Base-by-base conservation (phyloP, 1,284 basidiomycete genomes). In the Lentinula novae-zelandiae region DNA sequence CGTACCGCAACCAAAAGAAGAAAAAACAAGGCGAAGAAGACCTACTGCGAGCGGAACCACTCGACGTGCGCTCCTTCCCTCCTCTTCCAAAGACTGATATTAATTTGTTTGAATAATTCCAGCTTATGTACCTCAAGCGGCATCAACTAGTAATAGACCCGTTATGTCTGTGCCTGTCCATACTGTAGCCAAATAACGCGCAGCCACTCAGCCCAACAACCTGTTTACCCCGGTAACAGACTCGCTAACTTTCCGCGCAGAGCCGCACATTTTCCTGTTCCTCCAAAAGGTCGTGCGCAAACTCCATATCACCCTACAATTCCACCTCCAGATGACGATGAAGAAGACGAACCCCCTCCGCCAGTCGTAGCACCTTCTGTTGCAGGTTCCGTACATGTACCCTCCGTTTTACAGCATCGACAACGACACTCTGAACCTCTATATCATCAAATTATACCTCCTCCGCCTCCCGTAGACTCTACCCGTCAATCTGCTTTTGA, bases 231-330 rank as follows among this genome's bases (percentile, higher is more conserved):
- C 34, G 4, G 27, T 22, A 17, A 54, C 44, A 38, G 34, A 8
- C 48, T 55, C 5, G 53, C 59, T 34, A 61, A 49, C 15, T 61
- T 61, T 52, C 53, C 53, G n/a, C 9, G 17, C 36, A 6, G 54
- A 56, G 12, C 46, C 60, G 1, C 31, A 50, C 33, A 17, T 22
- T 4, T 22, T 4, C 44, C 22, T 31, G 34, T 15, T 0, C 34
- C 15, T 33, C 52, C 39, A 17, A 8, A 42, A 17, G 40, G 60
- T 9, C 60, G 54, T 44, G 54, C 60, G 15, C 60, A 61, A 36
- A 61, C 60, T 5, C 60, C 60, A 8, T 57, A 51, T n/a, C 54
- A 52, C 12, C 46, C 22, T 7, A 15, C 60, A 12, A 38, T 51
- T 15, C 49, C 36, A 12, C 48, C 53, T 13, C 42, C 44, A 12